Conservation (phyloP, 192 early-diverging fungal species). For the Umbelopsis isabellina region DNA sequence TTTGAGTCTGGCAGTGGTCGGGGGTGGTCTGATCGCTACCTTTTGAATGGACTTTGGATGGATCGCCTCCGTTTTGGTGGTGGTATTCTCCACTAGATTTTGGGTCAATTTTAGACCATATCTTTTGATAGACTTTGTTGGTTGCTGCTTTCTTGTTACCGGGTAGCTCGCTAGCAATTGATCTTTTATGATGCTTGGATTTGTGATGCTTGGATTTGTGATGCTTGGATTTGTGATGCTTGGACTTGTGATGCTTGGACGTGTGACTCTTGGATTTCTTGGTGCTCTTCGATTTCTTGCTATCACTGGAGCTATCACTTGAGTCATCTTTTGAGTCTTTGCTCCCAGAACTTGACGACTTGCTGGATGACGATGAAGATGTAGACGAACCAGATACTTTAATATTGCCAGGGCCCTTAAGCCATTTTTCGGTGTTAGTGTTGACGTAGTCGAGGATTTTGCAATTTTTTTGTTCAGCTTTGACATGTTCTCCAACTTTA, state of each 20-base stretch:
- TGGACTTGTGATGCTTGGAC: neutral
- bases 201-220: neutral
- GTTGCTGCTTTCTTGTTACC: no score
- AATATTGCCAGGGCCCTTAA: neutral
- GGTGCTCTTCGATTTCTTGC: neutral
- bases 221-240: neutral
- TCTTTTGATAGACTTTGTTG: no score
- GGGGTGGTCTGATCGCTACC: no score
- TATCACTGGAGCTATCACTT: neutral
- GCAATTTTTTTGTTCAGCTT: neutral
- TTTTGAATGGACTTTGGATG: no score
- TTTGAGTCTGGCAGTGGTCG: no score
- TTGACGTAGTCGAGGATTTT: slow-evolving; percentile 16
- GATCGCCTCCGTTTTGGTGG: no score
- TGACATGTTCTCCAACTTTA: slow-evolving; percentile 22
- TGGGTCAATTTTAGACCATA: no score
- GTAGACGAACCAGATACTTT: neutral
- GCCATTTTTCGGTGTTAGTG: slow-evolving; percentile 4
- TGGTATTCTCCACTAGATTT: no score
- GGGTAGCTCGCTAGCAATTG: neutral
- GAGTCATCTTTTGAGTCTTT: neutral
- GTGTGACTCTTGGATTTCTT: neutral
- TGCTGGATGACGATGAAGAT: no score
- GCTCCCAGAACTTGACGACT: neutral
- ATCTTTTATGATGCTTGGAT: neutral